Evolutionary conservation across 805 yeast genomes (phyloP), one percentile per base, ranked within the genome.

Genomic region (Yamadazyma insecticola): DNA sequence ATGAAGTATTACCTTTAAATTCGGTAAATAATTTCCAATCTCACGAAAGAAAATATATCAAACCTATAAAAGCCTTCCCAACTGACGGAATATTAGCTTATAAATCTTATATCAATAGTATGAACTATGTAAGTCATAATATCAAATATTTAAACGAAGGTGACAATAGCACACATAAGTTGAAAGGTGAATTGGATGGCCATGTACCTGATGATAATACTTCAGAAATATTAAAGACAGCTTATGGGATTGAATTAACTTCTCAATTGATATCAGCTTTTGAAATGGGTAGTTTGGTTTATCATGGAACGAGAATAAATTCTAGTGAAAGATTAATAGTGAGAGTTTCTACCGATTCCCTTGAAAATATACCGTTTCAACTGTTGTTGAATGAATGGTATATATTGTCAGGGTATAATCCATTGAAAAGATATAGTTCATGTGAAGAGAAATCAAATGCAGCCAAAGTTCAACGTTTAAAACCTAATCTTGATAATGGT

Each of bases 371-470:
- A 24, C 43, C 51, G 5, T 33, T 49, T n/a, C 44, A 56, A 3
- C 46, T 60, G 18, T 50, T 57, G 27, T 39, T 58, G 18, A 58
- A 57, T 39, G 63, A 58, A 35, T 59, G 65, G 65, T 53, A 55
- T 39, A 26, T 53, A 13, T 46, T 59, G 4, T 48, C 55, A 22
- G 57, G 59, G 2, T 6, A 16, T 6, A 26, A 26, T 13, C n/a
- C n/a, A n/a, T n/a, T n/a, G n/a, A 19, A 19, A 19, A 11, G 21
- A 19, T 19, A 19, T n/a, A n/a, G n/a, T n/a, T n/a, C n/a, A n/a
- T n/a, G n/a, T n/a, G n/a, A n/a, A n/a, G n/a, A n/a, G n/a, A n/a
- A n/a, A n/a, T n/a, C n/a, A n/a, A n/a, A n/a, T n/a, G n/a, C n/a
- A n/a, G n/a, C n/a, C n/a, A n/a, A n/a, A n/a, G 22, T 19, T 19